Evolutionary conservation across 2,329 filamentous ascomycete genomes (phyloP).

Genomic region (Talaromyces sp.): DNA sequence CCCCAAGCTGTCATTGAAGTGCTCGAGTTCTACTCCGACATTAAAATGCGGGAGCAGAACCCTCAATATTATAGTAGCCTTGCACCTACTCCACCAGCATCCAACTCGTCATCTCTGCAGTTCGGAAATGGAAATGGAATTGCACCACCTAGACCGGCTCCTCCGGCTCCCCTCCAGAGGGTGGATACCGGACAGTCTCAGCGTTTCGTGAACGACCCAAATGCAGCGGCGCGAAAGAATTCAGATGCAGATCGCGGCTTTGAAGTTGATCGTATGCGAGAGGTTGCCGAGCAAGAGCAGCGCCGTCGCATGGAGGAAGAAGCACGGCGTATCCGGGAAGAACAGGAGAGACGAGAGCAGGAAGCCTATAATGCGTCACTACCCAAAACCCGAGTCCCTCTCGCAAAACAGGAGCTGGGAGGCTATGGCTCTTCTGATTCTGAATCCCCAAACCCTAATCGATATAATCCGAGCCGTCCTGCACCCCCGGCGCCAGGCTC

Average conservation of each 20-base stretch:
- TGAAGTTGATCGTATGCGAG: slow-evolving; percentile 48
- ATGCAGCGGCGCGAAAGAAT: slow-evolving; percentile 45
- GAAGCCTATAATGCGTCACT: slow-evolving; percentile 88
- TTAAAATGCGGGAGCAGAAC: slow-evolving; percentile 61
- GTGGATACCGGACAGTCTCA: slow-evolving; percentile 44
- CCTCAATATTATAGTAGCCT: slow-evolving; percentile 57
- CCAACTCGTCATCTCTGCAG: slow-evolving; percentile 44
- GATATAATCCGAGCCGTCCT: slow-evolving; percentile 81
- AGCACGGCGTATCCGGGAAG: slow-evolving; percentile 49
- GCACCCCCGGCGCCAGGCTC: slow-evolving; percentile 70
- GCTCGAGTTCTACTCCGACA: slow-evolving; percentile 66
- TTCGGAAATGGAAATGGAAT: slow-evolving; percentile 54
- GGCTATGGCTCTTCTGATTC: slow-evolving; percentile 57
- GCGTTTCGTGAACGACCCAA: slow-evolving; percentile 29
- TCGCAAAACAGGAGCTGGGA: slow-evolving; percentile 88
- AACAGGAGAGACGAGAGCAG: slow-evolving; percentile 68
- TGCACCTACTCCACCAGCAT: slow-evolving; percentile 61
- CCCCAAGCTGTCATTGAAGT: slow-evolving; percentile 72
- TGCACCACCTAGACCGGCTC: slow-evolving; percentile 65
- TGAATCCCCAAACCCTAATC: slow-evolving; percentile 40
- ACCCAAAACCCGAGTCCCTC: slow-evolving; percentile 71
- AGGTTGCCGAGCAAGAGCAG: slow-evolving; percentile 55
- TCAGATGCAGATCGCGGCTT: slow-evolving; percentile 55
- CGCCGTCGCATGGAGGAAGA: slow-evolving; percentile 52
- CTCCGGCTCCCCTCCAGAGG: slow-evolving; percentile 48